A percentile compares a stretch with the other conserved stretches of the same genome.
Evolutionary conservation across 1,284 basidiomycete species (phyloP).

Genomic region (Leccinum pseudoinsigne): DNA sequence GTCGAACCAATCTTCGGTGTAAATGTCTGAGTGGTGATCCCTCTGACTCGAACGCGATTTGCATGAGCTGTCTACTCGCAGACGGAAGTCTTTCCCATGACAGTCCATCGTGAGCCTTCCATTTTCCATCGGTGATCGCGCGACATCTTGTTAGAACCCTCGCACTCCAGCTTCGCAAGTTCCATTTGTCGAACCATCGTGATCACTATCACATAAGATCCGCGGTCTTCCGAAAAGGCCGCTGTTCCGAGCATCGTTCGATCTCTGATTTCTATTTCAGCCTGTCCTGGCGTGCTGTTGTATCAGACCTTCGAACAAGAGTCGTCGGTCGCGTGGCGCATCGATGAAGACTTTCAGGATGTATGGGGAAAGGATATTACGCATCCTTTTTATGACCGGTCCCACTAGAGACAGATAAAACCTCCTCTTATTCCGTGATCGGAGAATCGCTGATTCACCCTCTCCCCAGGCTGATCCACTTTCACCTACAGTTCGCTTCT

Average conservation of each 20-base stretch:
- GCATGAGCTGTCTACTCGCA: slow-evolving; percentile 50
- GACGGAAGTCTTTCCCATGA: slow-evolving; percentile 59
- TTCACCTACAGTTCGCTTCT: background rate
- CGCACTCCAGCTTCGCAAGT: slow-evolving; percentile 43
- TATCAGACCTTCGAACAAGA: background rate
- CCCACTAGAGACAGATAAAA: background rate
- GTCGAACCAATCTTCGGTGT: slow-evolving; percentile 44
- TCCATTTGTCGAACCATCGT: slow-evolving; percentile 74
- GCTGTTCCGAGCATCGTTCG: slow-evolving; percentile 78
- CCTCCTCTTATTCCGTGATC: background rate
- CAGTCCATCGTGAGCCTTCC: slow-evolving; percentile 31
- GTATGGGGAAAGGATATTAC: background rate
- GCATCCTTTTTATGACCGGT: background rate
- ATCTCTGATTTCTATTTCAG: slow-evolving; percentile 73
- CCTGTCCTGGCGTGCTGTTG: slow-evolving; percentile 48
- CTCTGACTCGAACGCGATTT: slow-evolving; percentile 15
- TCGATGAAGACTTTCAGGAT: background rate
- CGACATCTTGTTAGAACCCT: slow-evolving; percentile 47
- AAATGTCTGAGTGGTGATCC: background rate
- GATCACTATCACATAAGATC: slow-evolving; percentile 59
- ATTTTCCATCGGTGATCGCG: slow-evolving; percentile 41
- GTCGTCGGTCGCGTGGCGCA: background rate
- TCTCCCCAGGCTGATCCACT: background rate
- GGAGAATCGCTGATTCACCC: background rate
- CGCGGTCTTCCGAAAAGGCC: slow-evolving; percentile 74